A percentile compares a stretch with the other conserved stretches of the same genome.
Evolutionary conservation across 768 basidiomycete species (phyloP).

Genomic region (Suillus bovinus): DNA sequence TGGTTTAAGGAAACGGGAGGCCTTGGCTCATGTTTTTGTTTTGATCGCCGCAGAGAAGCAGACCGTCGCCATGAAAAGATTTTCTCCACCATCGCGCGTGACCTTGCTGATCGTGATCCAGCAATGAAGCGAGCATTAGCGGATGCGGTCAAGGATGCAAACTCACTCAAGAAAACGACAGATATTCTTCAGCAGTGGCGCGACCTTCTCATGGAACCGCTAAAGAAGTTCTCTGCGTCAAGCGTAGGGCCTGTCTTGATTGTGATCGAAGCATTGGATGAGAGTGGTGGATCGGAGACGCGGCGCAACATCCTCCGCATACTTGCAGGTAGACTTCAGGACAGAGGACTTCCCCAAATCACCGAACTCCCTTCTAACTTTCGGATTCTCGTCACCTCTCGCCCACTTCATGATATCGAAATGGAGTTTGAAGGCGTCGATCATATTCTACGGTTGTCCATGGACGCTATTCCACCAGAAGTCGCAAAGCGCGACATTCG

Average conservation of each 20-base stretch:
- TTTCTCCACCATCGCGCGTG: conserved; percentile 32
- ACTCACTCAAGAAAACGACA: not conserved
- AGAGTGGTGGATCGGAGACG: conserved; percentile 7
- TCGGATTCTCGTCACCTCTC: conserved; percentile 13
- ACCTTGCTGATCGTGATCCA: conserved; percentile 19
- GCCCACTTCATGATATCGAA: conserved; percentile 7
- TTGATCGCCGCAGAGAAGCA: conserved; percentile 7
- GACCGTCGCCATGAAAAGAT: conserved; percentile 15
- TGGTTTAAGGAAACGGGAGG: conserved; percentile 11
- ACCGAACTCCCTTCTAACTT: conserved; percentile 10
- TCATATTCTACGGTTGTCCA: not conserved
- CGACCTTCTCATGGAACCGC: conserved; percentile 20
- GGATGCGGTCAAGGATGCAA: not conserved
- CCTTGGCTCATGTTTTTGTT: conserved; percentile 22
- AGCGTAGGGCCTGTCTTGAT: conserved; percentile 23
- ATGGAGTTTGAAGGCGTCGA: not conserved
- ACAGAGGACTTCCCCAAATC: not conserved
- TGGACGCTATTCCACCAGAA: not conserved
- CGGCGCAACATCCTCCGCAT: conserved; percentile 24
- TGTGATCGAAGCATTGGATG: conserved; percentile 27
- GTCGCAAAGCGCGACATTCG: not conserved
- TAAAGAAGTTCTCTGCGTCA: not conserved
- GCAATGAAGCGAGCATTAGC: conserved; percentile 1
- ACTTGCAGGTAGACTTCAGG: conserved; percentile 6
- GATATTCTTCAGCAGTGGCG: conserved; percentile 15